Evolutionary conservation across 2,329 filamentous ascomycete genomes (phyloP), one percentile per base, ranked within the genome.

Genomic region (Capronia americana): DNA sequence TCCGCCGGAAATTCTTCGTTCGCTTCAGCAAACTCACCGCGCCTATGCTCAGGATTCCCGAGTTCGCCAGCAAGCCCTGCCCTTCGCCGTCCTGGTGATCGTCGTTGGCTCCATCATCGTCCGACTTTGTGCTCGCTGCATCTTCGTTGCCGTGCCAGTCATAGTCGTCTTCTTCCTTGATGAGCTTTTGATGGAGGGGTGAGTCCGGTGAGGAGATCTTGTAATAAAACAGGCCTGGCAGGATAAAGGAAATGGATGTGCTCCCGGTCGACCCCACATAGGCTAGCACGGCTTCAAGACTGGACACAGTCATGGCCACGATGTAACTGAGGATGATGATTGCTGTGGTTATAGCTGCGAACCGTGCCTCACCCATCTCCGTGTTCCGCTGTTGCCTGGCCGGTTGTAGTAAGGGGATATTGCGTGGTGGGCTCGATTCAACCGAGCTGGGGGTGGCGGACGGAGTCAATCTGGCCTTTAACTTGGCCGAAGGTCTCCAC

Each of bases 191-290:
- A 73, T 97, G 93, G 69, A 94, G 88, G 30, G 89, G 86, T 53
- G 92, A 94, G 63, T 97, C 90, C 0, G 95, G 95, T 26, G 92
- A 88, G 12, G 92, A 96, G 67, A 99, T 98, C 79, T 98, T 98
- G 81, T 98, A 99, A 79, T 98, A 99, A 78, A 99, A 99, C 3
- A 99, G 80, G 0, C 95, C 95, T 0, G 95, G 95, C 0, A 99
- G 85, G 71, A 99, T 98, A 77, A 99, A 99, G 68, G 92, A 96
- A 74, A 99, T 99, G 68, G 92, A 92, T 0, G 95, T 99, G 59
- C 90, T 94, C 61, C 95, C 95, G 0, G 95, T 99, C 73, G 90
- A 93, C 44, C 95, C 95, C 11, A 99, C 95, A 73, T 97, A 99
- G 0, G 95, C 94, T 0, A 99, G 85, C 0, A 99, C 93, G 55